Base-by-base conservation (phyloP, 805 yeast genomes). In the Groenewaldozyma salmanticensis region DNA sequence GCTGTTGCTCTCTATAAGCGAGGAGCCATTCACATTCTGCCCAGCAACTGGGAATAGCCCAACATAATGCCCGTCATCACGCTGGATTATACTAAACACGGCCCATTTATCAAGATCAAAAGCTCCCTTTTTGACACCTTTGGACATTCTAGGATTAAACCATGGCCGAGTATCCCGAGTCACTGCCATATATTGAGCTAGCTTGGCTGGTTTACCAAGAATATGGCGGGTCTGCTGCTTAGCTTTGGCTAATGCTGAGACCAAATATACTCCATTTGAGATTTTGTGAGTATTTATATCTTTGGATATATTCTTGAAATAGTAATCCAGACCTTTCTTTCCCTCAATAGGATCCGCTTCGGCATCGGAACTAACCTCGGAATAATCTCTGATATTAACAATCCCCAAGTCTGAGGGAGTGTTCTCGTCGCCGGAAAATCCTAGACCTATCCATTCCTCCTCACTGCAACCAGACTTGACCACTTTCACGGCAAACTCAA, bases 31-130 rank as follows among this genome's bases (percentile, higher is more conserved):
- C 31, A 50, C 49, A 27, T 31, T n/a, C 21, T 44, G 34, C n/a
- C 49, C 54, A 5, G 56, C 45, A 18, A 43, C 22, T 9, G 57
- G 53, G 21, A 53, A 21, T 5, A 54, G 36, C 5, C 43, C 53
- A 5, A 54, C 52, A 33, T 54, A 48, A 15, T 34, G 21, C 4
- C 54, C 57, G 37, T 54, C 58, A 9, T 21, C 29, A 11, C 54
- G 44, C 24, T 43, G 40, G 20, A 39, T 37, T 3, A 31, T 2
- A 5, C 37, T 11, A 18, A 39, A 20, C n/a, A 42, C 44, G 3
- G 40, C 48, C n/a, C 37, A 17, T 3, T 38, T 34, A 22, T 38
- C 42, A 16, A 41, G 18, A 5, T 24, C 33, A 16, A 33, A 38
- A 4, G n/a, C 9, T 3, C 17, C 7, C 7, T 19, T 22, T 15